These are phyloP conservation scores for Sicyos baderoa DNA, from an alignment of 306 rosid genomes.

Conservation along the genomic window DNA sequence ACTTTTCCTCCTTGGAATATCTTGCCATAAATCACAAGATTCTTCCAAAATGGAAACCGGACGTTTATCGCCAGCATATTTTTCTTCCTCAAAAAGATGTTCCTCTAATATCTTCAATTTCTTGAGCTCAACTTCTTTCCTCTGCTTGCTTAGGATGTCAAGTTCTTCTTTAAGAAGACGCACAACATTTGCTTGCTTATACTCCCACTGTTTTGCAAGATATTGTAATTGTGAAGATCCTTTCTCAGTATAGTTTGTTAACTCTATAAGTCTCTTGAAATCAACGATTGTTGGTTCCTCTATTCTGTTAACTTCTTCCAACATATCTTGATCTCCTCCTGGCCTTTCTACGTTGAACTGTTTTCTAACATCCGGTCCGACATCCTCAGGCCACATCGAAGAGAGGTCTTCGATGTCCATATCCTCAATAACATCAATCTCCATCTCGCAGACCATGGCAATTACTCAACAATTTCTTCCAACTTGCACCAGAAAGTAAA, in stretches of 20 bases:
- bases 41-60: constrained; percentile 84
- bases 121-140: constrained; percentile 72
- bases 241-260: constrained; percentile 66
- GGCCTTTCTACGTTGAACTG: constrained; percentile 87
- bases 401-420: constrained; percentile 71
- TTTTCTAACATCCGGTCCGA: constrained; percentile 61
- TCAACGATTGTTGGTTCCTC: constrained; percentile 79
- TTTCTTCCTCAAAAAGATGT: constrained; percentile 58
- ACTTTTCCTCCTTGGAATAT: constrained; percentile 43
- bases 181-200: constrained; percentile 78
- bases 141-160: constrained; percentile 66
- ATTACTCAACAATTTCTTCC: constrained; percentile 31
- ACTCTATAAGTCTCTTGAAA: constrained; percentile 74
- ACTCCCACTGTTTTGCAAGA: constrained; percentile 82
- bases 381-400: constrained; percentile 99
- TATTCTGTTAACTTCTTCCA: constrained; percentile 63
- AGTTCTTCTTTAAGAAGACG: constrained; percentile 84
- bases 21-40: constrained; percentile 75
- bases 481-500: constrained; percentile 23
- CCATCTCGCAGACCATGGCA: constrained; percentile 85
- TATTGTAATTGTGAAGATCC: constrained; percentile 78
- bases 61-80: constrained; percentile 62
- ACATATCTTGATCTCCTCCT: constrained; percentile 81
- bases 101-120: constrained; percentile 80
- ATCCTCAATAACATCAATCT: constrained; percentile 57